Percentiles rank a stretch among this genome's conserved stretches.
Evolutionary conservation across 1,139 yeast species (phyloP).

Genomic region (Yarrowia galli): DNA sequence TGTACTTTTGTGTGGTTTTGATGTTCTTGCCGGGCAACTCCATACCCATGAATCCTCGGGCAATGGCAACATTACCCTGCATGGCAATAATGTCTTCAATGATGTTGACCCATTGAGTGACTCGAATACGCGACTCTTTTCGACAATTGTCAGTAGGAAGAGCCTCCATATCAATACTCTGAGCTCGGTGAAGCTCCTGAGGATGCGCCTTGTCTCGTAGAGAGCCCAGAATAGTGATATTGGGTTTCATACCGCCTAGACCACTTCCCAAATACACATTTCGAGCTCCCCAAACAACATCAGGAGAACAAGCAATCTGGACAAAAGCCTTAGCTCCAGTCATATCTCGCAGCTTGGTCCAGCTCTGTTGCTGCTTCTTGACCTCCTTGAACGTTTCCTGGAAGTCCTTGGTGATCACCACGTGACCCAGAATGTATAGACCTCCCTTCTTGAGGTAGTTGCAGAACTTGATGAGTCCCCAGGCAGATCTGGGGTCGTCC

Average conservation of each 20-base stretch:
- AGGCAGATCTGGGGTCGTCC: constrained; percentile 88
- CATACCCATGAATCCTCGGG: constrained; percentile 77
- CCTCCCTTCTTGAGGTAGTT: constrained; percentile 96
- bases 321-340: constrained; percentile 88
- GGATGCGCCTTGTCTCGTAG: constrained; percentile 59
- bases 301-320: constrained; percentile 87
- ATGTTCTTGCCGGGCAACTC: constrained; percentile 58
- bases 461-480: constrained; percentile 94
- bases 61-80: constrained; percentile 92
- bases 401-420: constrained; percentile 64
- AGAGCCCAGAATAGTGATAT: constrained; percentile 89
- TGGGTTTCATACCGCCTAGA: constrained; percentile 96
- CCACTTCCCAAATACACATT: constrained; percentile 93
- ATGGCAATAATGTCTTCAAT: constrained; percentile 91
- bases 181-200: constrained; percentile 38
- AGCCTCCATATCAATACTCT: constrained; percentile 39
- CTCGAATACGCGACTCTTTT: constrained; percentile 70
- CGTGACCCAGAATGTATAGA: constrained; percentile 89
- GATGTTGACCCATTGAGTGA: constrained; percentile 89
- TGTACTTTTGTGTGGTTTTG: constrained; percentile 54
- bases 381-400: constrained; percentile 71
- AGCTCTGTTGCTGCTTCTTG: constrained; percentile 74
- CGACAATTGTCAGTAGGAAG: constrained; percentile 86
- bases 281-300: constrained; percentile 94
- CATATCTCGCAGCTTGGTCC: constrained; percentile 81